These are phyloP conservation scores for Aspergillus sp. DNA, from an alignment of 2,329 filamentous ascomycete species.

Conservation along the genomic window DNA sequence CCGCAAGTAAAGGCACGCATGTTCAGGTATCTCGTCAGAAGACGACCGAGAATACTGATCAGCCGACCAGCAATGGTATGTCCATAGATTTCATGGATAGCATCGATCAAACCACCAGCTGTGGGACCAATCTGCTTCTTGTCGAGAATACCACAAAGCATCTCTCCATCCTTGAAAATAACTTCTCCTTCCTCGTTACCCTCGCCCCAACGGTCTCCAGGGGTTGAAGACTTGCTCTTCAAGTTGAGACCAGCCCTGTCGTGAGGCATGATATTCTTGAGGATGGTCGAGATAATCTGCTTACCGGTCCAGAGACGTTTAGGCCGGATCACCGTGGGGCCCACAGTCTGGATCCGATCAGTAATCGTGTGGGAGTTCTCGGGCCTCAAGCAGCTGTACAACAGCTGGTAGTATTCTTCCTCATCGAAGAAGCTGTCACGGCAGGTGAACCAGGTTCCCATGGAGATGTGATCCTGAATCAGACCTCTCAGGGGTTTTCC, in stretches of 20 bases:
- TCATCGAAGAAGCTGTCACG: conserved; percentile 88
- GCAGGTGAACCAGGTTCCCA: conserved; percentile 86
- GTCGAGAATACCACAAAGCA: conserved; percentile 88
- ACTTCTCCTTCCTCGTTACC: conserved; percentile 74
- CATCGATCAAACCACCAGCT: conserved; percentile 83
- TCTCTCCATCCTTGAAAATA: conserved; percentile 80
- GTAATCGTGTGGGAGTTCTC: conserved; percentile 85
- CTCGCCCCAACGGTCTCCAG: conserved; percentile 75
- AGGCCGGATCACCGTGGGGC: conserved; percentile 81
- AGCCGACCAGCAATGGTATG: conserved; percentile 82
- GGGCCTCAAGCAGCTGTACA: conserved; percentile 86
- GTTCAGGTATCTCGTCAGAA: conserved; percentile 85
- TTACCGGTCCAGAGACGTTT: conserved; percentile 89
- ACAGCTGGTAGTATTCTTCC: conserved; percentile 87
- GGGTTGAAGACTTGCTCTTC: conserved; percentile 75
- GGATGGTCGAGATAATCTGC: conserved; percentile 87
- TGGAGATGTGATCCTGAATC: conserved; percentile 97
- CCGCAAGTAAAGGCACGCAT: conserved; percentile 97
- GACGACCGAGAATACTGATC: conserved; percentile 82
- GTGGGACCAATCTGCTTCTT: conserved; percentile 92
- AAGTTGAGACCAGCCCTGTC: conserved; percentile 77
- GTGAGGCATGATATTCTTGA: conserved; percentile 85
- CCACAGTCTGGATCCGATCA: conserved; percentile 77
- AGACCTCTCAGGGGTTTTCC: conserved; percentile 92
- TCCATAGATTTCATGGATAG: conserved; percentile 91